phyloP scores from a whole-genome alignment of 176 grass and related monocot genomes.

The Hyparrhenia diplandra region DNA sequence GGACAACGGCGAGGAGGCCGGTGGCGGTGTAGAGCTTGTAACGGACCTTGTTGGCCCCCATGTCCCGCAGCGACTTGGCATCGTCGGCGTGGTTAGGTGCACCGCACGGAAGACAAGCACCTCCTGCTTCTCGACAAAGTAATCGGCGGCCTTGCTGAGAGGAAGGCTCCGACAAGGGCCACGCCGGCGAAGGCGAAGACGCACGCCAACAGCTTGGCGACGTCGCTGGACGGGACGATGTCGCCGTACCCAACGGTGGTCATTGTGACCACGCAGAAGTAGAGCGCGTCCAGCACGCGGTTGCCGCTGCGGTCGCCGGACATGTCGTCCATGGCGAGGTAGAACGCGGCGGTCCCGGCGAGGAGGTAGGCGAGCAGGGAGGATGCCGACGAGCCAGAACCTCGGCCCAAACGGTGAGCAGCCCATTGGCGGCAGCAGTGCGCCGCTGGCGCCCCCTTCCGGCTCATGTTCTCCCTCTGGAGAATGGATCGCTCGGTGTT shows the following conservation, averaged over 20 bases:
- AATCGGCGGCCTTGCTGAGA: constrained; percentile 50
- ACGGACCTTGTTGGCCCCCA: constrained; percentile 37
- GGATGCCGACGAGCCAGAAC: constrained; percentile 39
- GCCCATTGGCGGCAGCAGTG: not conserved
- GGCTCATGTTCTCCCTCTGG: not conserved
- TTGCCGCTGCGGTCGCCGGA: constrained; percentile 15
- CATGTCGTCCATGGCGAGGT: constrained; percentile 43
- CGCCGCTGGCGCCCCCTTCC: not conserved
- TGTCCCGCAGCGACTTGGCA: constrained; percentile 18
- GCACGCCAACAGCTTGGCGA: constrained; percentile 47
- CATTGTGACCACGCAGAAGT: constrained; percentile 70
- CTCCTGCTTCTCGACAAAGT: constrained; percentile 78
- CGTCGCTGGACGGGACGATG: constrained; percentile 37
- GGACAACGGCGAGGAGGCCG: not conserved
- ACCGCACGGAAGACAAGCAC: constrained; percentile 28
- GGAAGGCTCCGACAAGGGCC: constrained; percentile 44
- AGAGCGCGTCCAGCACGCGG: constrained; percentile 44
- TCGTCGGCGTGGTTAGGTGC: not conserved
- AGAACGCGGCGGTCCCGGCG: constrained; percentile 44
- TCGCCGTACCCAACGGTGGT: constrained; percentile 62
- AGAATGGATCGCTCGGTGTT: not conserved
- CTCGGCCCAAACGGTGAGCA: constrained; percentile 17
- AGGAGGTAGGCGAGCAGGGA: constrained; percentile 52
- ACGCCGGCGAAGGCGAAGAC: constrained; percentile 54
- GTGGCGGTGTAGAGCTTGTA: constrained; percentile 42